A percentile compares a stretch with the other conserved stretches of the same genome.
These are phyloP conservation scores for Hyaloscypha variabilis DNA, from an alignment of 495 filamentous ascomycete genomes.

Conservation along the genomic window DNA sequence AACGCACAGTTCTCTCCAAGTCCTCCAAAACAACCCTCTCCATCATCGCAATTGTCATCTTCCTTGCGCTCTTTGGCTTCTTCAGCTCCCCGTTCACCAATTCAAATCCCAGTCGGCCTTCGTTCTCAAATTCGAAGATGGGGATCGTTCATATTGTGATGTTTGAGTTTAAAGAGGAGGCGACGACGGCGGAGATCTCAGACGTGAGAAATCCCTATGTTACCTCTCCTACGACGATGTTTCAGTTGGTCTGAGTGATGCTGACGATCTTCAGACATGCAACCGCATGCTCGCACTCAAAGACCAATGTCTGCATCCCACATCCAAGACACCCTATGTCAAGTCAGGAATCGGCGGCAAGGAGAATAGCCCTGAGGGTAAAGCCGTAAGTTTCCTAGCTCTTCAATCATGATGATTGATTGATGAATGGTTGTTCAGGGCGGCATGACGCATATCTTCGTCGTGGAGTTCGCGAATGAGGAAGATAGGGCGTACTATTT, in stretches of 20 bases:
- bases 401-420: slow-evolving; percentile 15
- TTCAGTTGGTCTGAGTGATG: background rate
- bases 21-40: background rate
- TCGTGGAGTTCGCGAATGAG: slow-evolving; percentile 58
- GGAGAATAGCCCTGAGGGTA: slow-evolving; percentile 65
- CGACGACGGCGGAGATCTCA: slow-evolving; percentile 2
- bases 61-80: background rate
- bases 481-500: slow-evolving; percentile 62
- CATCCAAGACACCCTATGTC: slow-evolving; percentile 56
- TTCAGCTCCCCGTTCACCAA: background rate
- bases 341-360: slow-evolving; percentile 56
- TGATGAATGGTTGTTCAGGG: background rate
- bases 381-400: slow-evolving; percentile 45
- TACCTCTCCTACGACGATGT: background rate
- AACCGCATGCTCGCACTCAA: slow-evolving; percentile 35
- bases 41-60: background rate
- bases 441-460: slow-evolving; percentile 56
- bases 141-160: slow-evolving; percentile 23
- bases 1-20: background rate
- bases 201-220: background rate
- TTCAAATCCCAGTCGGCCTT: background rate
- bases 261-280: slow-evolving; percentile 15
- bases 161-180: slow-evolving; percentile 20
- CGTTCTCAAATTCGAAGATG: background rate
- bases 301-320: slow-evolving; percentile 48